Evolutionary conservation across 257 asterid genomes (phyloP).

Genomic region (Fraxinus americana): DNA sequence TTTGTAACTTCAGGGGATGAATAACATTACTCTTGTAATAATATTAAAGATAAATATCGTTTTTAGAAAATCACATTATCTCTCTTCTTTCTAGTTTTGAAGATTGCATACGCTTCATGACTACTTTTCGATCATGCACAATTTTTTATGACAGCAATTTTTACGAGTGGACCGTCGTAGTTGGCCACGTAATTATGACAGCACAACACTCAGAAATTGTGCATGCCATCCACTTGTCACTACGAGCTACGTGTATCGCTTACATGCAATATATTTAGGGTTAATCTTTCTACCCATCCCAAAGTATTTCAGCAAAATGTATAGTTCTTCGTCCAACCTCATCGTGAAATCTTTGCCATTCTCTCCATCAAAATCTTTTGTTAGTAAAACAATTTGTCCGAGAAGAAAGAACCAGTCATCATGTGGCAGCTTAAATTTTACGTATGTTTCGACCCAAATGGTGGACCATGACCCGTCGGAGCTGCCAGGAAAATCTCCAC

Average conservation of each 20-base stretch:
- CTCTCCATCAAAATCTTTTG: constrained; percentile 10
- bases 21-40: too few species aligned
- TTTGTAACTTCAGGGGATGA: too few species aligned
- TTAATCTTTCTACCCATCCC: not conserved
- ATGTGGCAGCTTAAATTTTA: not conserved
- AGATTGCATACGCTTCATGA: too few species aligned
- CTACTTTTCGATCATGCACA: too few species aligned
- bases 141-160: too few species aligned
- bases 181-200: too few species aligned
- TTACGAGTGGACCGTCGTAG: too few species aligned
- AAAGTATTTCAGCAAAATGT: constrained; percentile 33
- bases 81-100: too few species aligned
- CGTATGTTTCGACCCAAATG: constrained; percentile 20
- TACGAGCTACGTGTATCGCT: constrained; percentile 11
- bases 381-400: constrained; percentile 1
- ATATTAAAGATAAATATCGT: too few species aligned
- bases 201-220: not conserved
- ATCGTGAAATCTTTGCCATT: constrained; percentile 34
- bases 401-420: constrained; percentile 1
- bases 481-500: constrained; percentile 43
- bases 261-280: not conserved
- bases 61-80: too few species aligned
- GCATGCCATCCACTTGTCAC: constrained; percentile 33
- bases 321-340: constrained; percentile 29
- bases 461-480: constrained; percentile 34